Evolutionary conservation across 192 early-diverging fungal genomes (phyloP).

Genomic region (Kickxella alabastrina): DNA sequence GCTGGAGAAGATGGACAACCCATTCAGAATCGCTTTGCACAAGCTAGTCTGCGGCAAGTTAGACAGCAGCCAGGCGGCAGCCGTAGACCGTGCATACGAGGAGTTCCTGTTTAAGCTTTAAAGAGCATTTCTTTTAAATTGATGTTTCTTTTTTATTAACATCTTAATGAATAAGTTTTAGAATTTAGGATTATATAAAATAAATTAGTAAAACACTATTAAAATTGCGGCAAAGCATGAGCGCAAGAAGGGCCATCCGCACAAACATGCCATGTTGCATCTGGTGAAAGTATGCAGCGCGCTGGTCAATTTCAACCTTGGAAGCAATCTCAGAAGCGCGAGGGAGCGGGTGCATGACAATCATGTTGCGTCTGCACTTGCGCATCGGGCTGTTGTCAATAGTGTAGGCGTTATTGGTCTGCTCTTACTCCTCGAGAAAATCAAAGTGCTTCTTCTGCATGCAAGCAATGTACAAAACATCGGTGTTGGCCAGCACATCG

Average conservation of each 20-base stretch:
- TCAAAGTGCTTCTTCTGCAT: constrained; percentile 95
- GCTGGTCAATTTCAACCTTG: constrained; percentile 96
- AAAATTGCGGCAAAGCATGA: constrained; percentile 59
- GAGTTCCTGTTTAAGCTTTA: constrained; percentile 14
- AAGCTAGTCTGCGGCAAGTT: constrained; percentile 20
- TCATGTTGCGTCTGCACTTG: constrained; percentile 92
- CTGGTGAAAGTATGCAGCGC: constrained; percentile 98
- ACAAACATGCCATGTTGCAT: constrained; percentile 98
- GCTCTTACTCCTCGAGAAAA: constrained; percentile 72
- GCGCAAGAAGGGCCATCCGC: constrained; percentile 92
- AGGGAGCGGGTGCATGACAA: constrained; percentile 98
- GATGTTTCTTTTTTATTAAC: background rate
- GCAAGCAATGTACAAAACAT: constrained; percentile 96
- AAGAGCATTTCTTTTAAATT: constrained; percentile 1
- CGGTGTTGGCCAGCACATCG: constrained; percentile 76
- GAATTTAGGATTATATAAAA: no score
- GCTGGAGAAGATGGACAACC: constrained; percentile 22
- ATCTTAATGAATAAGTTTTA: background rate
- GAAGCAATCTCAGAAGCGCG: constrained; percentile 92
- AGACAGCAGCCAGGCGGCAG: constrained; percentile 17
- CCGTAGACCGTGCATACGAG: constrained; percentile 11
- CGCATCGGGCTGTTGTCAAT: constrained; percentile 83
- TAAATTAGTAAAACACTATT: constrained; percentile 6
- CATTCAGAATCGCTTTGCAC: constrained; percentile 32
- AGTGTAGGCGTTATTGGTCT: constrained; percentile 70